These are phyloP conservation scores for Rhododendron kiyosumense DNA, from an alignment of 148 eudicot genomes.

Conservation along the genomic window DNA sequence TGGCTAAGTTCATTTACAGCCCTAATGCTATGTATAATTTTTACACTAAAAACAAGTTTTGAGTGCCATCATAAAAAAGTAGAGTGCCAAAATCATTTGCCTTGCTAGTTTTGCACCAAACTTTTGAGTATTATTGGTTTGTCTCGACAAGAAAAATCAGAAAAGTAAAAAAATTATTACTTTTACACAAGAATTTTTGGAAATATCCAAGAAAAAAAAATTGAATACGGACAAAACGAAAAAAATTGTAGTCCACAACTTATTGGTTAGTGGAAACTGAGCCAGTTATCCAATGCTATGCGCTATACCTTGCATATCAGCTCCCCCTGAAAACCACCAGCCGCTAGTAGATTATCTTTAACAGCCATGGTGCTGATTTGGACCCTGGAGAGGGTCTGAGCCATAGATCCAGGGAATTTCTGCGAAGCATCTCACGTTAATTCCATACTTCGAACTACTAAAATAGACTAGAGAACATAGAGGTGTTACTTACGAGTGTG, in stretches of 20 bases:
- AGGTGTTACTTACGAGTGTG: constrained; percentile 31
- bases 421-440: constrained; percentile 12
- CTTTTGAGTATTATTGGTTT: not conserved
- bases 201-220: no score
- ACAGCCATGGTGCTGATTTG: constrained; percentile 80
- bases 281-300: not conserved
- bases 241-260: not conserved
- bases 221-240: no score
- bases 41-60: no score
- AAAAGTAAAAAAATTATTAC: not conserved
- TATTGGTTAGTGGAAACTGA: not conserved
- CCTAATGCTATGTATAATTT: no score
- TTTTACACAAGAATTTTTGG: not conserved
- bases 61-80: no score
- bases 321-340: constrained; percentile 87
- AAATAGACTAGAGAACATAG: not conserved
- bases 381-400: constrained; percentile 57
- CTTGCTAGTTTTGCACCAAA: not conserved
- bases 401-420: constrained; percentile 45
- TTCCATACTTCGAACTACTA: not conserved
- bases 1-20: no score
- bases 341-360: constrained; percentile 61
- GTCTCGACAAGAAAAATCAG: not conserved
- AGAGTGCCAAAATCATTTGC: no score
- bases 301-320: constrained; percentile 68